These are phyloP conservation scores for Pyrenochaeta sp. DNA, from an alignment of 2,329 filamentous ascomycete species.

Conservation along the genomic window DNA sequence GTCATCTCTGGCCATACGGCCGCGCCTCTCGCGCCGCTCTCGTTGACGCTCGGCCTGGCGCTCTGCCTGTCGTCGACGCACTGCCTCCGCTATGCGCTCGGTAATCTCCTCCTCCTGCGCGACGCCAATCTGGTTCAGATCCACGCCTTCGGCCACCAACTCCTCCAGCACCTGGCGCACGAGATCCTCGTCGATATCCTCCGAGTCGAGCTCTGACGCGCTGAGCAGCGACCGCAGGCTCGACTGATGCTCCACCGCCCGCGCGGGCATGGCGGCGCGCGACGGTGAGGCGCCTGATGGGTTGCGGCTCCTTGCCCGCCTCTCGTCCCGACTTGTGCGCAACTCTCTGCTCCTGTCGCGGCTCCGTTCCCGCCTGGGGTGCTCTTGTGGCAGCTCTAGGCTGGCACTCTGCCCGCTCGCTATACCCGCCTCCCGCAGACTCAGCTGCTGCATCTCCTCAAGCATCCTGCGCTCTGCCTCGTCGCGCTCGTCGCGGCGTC, in stretches of 20 bases:
- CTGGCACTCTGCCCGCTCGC: slow-evolving; percentile 53
- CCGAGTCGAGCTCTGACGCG: slow-evolving; percentile 76
- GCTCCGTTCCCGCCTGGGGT: slow-evolving; percentile 47
- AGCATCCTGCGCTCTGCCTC: slow-evolving; percentile 75
- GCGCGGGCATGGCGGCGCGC: slow-evolving; percentile 39
- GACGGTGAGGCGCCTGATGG: slow-evolving; percentile 27
- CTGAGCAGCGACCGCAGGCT: slow-evolving; percentile 87
- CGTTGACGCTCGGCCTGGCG: slow-evolving; percentile 66
- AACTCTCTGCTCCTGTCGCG: slow-evolving; percentile 49
- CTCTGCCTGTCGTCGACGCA: slow-evolving; percentile 76
- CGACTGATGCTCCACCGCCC: slow-evolving; percentile 86
- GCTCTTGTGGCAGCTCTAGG: slow-evolving; percentile 40
- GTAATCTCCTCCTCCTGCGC: slow-evolving; percentile 89
- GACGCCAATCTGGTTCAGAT: slow-evolving; percentile 85
- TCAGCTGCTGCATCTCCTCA: slow-evolving; percentile 76
- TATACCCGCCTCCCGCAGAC: slow-evolving; percentile 72
- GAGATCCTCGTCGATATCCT: slow-evolving; percentile 86
- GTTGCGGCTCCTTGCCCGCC: slow-evolving; percentile 38
- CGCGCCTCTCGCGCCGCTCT: slow-evolving; percentile 44
- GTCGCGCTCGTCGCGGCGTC: slow-evolving; percentile 59
- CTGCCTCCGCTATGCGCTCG: slow-evolving; percentile 88
- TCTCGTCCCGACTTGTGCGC: slow-evolving; percentile 33
- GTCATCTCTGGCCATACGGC: slow-evolving; percentile 51
- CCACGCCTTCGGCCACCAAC: slow-evolving; percentile 85
- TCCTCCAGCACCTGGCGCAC: slow-evolving; percentile 88